Evolutionary conservation across 2,329 filamentous ascomycete species (phyloP).

Genomic region (Penicillium psychrosexuale): DNA sequence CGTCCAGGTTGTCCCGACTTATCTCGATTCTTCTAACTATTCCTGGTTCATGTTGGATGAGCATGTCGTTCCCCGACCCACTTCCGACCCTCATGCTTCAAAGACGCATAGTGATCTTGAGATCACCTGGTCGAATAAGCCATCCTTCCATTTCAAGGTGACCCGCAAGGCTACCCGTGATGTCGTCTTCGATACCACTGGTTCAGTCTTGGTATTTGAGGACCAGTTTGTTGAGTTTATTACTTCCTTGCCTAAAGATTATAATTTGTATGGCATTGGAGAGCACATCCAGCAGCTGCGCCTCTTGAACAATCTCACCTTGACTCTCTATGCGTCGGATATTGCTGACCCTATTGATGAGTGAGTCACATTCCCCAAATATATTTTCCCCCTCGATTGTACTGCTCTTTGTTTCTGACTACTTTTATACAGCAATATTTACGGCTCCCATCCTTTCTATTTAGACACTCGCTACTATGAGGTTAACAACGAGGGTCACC

Average conservation of each 20-base stretch:
- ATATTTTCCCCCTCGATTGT: not conserved
- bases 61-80: constrained; percentile 58
- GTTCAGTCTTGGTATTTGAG: constrained; percentile 66
- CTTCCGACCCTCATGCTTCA: constrained; percentile 42
- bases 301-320: constrained; percentile 69
- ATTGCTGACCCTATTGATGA: constrained; percentile 54
- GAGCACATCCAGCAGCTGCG: constrained; percentile 69
- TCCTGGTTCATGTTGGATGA: constrained; percentile 68
- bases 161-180: constrained; percentile 60
- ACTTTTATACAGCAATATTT: constrained; percentile 56
- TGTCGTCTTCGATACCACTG: constrained; percentile 64
- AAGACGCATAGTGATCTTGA: constrained; percentile 44
- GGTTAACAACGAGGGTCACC: constrained; percentile 48
- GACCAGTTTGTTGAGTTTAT: constrained; percentile 75
- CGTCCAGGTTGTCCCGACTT: constrained; percentile 66
- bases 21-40: constrained; percentile 59
- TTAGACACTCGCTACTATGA: constrained; percentile 75
- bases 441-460: constrained; percentile 75
- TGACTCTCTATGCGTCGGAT: constrained; percentile 67
- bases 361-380: constrained; percentile 23
- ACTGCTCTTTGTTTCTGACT: not conserved
- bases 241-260: constrained; percentile 63
- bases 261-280: constrained; percentile 72
- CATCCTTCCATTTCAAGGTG: constrained; percentile 56
- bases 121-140: constrained; percentile 56